A percentile compares a stretch with the other conserved stretches of the same genome.
These are phyloP conservation scores for Geotrichum fermentans DNA, from an alignment of 1,139 yeast genomes.

Conservation along the genomic window DNA sequence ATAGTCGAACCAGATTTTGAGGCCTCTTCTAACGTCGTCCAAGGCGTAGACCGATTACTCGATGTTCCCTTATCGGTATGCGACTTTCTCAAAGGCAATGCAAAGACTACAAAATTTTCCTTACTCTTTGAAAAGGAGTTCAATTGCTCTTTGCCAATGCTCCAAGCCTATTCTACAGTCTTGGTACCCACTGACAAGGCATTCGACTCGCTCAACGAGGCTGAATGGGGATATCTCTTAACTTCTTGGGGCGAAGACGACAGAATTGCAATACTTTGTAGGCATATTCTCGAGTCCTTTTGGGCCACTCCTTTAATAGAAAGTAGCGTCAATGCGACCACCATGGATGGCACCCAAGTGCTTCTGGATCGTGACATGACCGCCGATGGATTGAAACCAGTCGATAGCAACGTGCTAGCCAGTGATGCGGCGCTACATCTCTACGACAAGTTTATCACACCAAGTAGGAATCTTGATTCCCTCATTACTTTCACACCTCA, in stretches of 20 bases:
- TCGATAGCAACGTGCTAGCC: constrained; percentile 44
- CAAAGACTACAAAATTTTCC: constrained; percentile 27
- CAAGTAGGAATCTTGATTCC: constrained; percentile 12
- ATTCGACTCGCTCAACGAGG: constrained; percentile 37
- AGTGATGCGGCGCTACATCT: constrained; percentile 62
- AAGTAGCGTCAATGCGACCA: constrained; percentile 30
- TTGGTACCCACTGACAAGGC: constrained; percentile 47
- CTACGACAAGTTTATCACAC: constrained; percentile 40
- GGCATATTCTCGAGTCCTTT: constrained; percentile 35
- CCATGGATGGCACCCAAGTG: constrained; percentile 30
- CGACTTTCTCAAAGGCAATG: constrained; percentile 36
- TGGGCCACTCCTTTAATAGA: constrained; percentile 25
- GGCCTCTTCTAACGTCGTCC: constrained; percentile 70
- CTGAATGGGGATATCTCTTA: constrained; percentile 48
- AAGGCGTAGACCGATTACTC: constrained; percentile 58
- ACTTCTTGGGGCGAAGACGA: constrained; percentile 40
- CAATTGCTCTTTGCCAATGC: constrained; percentile 22
- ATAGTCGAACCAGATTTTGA: constrained; percentile 60
- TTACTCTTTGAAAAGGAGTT: constrained; percentile 28
- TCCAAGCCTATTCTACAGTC: constrained; percentile 34
- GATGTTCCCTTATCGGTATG: constrained; percentile 45
- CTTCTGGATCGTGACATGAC: constrained; percentile 23
- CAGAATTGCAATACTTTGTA: constrained; percentile 35
- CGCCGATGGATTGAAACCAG: constrained; percentile 33
- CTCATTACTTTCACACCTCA: constrained; percentile 54